Evolutionary conservation across 2,329 filamentous ascomycete genomes (phyloP).

Genomic region (Gliomastix tumulicola): DNA sequence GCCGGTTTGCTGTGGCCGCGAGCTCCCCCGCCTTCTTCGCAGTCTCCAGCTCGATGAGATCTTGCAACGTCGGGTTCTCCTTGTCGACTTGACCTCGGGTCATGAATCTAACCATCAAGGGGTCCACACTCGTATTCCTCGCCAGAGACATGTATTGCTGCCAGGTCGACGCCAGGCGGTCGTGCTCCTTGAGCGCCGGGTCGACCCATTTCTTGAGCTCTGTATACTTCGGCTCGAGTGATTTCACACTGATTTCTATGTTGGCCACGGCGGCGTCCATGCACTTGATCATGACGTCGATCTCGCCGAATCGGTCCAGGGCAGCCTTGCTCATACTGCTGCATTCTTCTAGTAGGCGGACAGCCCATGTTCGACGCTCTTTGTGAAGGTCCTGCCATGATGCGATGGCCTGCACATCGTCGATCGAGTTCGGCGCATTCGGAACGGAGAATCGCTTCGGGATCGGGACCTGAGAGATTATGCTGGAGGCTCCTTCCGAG

Average conservation of each 20-base stretch:
- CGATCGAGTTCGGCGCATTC: slow-evolving; percentile 73
- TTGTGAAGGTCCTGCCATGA: slow-evolving; percentile 89
- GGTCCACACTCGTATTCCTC: slow-evolving; percentile 55
- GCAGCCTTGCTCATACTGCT: slow-evolving; percentile 54
- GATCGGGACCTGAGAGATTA: slow-evolving; percentile 40
- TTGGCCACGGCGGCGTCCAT: slow-evolving; percentile 83
- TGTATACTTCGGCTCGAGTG: slow-evolving; percentile 64
- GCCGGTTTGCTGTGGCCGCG: slow-evolving; percentile 48
- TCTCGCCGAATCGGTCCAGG: slow-evolving; percentile 62
- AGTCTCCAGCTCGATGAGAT: slow-evolving; percentile 69
- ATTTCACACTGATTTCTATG: slow-evolving; percentile 66
- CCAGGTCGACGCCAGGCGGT: slow-evolving; percentile 56
- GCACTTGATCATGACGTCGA: slow-evolving; percentile 70
- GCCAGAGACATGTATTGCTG: slow-evolving; percentile 62
- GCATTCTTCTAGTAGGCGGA: slow-evolving; percentile 63
- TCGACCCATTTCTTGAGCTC: slow-evolving; percentile 65
- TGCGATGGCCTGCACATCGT: slow-evolving; percentile 70
- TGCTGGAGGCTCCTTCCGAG: slow-evolving; percentile 30
- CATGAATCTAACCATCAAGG: slow-evolving; percentile 61
- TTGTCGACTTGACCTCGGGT: slow-evolving; percentile 37
- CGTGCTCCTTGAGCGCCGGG: slow-evolving; percentile 61
- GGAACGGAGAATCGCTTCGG: slow-evolving; percentile 52
- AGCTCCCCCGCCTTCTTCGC: slow-evolving; percentile 66
- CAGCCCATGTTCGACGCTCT: slow-evolving; percentile 73
- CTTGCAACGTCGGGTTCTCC: slow-evolving; percentile 56